Evolutionary conservation across 2,329 filamentous ascomycete species (phyloP), one percentile per base, ranked within the genome.

Genomic region (Helicocarpus griseus): DNA sequence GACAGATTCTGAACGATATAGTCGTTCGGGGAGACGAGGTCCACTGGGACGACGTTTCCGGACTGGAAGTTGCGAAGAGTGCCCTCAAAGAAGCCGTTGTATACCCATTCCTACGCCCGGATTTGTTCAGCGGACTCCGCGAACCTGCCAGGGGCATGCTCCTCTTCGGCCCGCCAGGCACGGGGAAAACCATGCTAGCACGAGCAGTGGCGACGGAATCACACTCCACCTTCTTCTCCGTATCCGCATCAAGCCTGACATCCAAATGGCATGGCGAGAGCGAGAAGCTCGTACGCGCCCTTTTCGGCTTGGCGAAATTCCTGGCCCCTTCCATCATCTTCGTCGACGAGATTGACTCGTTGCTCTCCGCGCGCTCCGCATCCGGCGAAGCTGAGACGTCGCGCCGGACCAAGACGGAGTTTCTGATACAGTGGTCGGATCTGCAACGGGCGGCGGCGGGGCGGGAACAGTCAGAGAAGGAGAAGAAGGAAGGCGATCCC

Each of bases 181-280:
- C 93, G 0, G 93, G 93, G 49, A 98, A 98, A 69, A 98, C 93
- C 0, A 98, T 98, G 93, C 75, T 98, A 35, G 93, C 93, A 8
- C 81, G 93, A 57, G 89, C 89, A 7, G 91, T 97, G 0, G 93
- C 93, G 1, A 97, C 93, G 0, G 93, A 98, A 68, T 95, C 88
- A 1, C 86, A 83, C 61, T 95, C 89, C 9, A 95, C 94, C 0
- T 98, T 97, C 70, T 97, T 98, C 71, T 94, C 90, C 13, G 95
- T 98, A 51, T 95, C 89, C 4, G 89, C 93, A 14, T 95, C 89
- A 64, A 95, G 87, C 60, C 72, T 98, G 58, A 97, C 91, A 1
- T 94, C 87, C 63, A 98, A 98, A 69, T 98, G 91, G 68, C 78
- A 97, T 8, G 93, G 93, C 41, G 93, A 98, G 65, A 94, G 87